Conservation (phyloP, 345 rosid species). For the Hypericum perforatum region DNA sequence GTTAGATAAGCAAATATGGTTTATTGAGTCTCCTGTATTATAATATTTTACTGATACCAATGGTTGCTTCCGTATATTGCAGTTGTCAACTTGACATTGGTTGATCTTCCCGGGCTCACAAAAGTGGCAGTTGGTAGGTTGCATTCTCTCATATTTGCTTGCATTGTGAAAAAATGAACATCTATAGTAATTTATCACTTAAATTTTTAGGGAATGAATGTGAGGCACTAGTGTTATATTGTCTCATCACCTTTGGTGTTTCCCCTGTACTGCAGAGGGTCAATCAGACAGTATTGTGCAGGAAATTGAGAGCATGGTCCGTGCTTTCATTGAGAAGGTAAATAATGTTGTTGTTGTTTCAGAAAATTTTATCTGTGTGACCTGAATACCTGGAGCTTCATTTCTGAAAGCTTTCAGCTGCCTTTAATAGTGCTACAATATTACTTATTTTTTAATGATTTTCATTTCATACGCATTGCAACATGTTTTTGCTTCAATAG, state of each 20-base stretch:
- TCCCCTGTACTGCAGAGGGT: constrained; percentile 58
- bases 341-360: neutral
- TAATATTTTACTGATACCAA: neutral
- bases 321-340: constrained; percentile 96
- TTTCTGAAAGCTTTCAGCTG: no score
- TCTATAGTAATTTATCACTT: no score
- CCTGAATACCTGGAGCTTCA: no score
- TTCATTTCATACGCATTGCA: neutral
- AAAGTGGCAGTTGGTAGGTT: constrained; percentile 96
- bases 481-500: neutral
- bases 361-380: no score
- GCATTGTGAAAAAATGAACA: neutral
- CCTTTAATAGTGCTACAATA: no score
- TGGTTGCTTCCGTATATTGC: constrained; percentile 22
- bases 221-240: neutral
- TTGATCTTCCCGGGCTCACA: constrained; percentile 99
- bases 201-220: neutral
- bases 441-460: no score
- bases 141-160: neutral
- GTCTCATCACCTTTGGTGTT: neutral
- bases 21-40: neutral
- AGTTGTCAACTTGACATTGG: constrained; percentile 95
- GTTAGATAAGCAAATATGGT: neutral
- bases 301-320: constrained; percentile 98
- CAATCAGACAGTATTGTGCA: constrained; percentile 89